Conservation (phyloP, 495 filamentous ascomycete species). For the Neurospora tetrasperma region DNA sequence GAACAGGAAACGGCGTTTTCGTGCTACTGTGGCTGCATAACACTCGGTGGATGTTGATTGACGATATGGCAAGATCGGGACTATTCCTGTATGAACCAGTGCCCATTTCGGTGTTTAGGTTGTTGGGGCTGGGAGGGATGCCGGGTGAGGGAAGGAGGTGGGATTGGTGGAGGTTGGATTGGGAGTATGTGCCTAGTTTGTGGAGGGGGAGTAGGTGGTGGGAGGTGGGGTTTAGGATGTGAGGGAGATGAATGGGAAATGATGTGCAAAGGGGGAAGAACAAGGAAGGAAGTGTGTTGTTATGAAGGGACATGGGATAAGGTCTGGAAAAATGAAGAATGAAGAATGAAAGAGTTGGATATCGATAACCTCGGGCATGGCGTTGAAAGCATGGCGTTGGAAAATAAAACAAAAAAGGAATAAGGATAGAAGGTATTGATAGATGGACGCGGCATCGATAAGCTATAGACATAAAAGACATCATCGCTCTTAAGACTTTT, state of each 20-base stretch:
- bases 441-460: too few species aligned
- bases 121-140: conserved; percentile 37
- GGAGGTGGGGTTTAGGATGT: conserved; percentile 48
- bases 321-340: not conserved
- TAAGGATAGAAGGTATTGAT: too few species aligned
- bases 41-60: conserved; percentile 42
- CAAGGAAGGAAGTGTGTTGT: too few species aligned
- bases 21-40: conserved; percentile 46
- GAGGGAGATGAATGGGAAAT: not conserved
- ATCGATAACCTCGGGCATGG: too few species aligned
- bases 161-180: conserved; percentile 49
- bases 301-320: too few species aligned
- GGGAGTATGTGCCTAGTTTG: conserved; percentile 34
- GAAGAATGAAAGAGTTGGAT: not conserved
- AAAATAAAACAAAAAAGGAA: too few species aligned
- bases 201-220: conserved; percentile 49
- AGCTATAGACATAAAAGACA: too few species aligned
- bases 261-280: too few species aligned
- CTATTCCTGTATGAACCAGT: conserved; percentile 61
- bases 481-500: too few species aligned
- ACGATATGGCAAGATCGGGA: conserved; percentile 53
- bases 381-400: too few species aligned
- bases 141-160: conserved; percentile 35
- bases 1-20: conserved; percentile 42
- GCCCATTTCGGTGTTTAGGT: conserved; percentile 50